These are phyloP conservation scores for Lagenidium sp. DNA, from an alignment of 352 stramenopile genomes.

Conservation along the genomic window DNA sequence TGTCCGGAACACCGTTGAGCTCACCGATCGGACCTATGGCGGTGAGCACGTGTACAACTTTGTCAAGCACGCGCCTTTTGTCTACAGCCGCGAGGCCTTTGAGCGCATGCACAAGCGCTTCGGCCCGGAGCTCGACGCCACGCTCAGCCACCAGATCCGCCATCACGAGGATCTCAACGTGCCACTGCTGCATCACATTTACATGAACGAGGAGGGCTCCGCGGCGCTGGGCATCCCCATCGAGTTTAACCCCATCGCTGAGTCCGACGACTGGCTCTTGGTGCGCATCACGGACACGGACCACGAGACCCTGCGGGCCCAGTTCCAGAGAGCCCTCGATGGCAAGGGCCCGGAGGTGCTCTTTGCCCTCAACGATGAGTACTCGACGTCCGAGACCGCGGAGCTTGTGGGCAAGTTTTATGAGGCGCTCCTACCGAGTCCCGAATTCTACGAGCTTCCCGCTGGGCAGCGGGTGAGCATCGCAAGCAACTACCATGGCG, in stretches of 20 bases:
- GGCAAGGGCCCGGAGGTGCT: slow-evolving; percentile 47
- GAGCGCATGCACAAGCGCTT: slow-evolving; percentile 75
- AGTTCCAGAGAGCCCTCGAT: slow-evolving; percentile 30
- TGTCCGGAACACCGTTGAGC: slow-evolving; percentile 66
- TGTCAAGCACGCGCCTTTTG: slow-evolving; percentile 78
- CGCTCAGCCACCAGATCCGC: slow-evolving; percentile 48
- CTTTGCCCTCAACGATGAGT: slow-evolving; percentile 80
- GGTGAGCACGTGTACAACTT: slow-evolving; percentile 84
- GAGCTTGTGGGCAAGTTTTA: slow-evolving; percentile 53
- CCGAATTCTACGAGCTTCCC: slow-evolving; percentile 49
- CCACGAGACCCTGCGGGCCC: slow-evolving; percentile 14
- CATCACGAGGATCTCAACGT: slow-evolving; percentile 72
- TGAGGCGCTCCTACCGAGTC: slow-evolving; percentile 38
- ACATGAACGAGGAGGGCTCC: slow-evolving; percentile 76
- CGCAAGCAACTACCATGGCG: slow-evolving; percentile 71
- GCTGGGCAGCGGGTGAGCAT: slow-evolving; percentile 28
- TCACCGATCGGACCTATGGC: slow-evolving; percentile 65
- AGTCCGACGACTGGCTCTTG: slow-evolving; percentile 78
- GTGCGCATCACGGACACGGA: slow-evolving; percentile 55
- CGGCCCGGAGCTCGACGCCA: slow-evolving; percentile 34
- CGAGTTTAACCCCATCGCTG: slow-evolving; percentile 54
- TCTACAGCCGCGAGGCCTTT: slow-evolving; percentile 67
- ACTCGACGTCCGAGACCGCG: slow-evolving; percentile 35
- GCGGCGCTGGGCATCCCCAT: slow-evolving; percentile 43
- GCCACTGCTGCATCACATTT: slow-evolving; percentile 76